Conservation (phyloP, 2,329 filamentous ascomycete species). For the Diaporthe vaccinii region DNA sequence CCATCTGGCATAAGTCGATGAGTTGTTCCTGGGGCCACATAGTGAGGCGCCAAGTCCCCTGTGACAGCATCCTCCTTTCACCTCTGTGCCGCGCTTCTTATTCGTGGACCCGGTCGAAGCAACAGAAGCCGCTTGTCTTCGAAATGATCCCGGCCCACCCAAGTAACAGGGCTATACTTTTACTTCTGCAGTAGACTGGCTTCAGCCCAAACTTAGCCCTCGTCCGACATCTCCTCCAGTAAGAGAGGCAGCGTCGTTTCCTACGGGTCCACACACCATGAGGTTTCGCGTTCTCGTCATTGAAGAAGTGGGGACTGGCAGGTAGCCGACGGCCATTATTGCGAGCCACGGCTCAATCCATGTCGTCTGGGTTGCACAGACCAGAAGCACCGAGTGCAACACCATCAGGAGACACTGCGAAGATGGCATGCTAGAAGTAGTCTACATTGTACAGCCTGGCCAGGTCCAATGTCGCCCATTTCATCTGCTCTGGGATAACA, state of each 20-base stretch:
- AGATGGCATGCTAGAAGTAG: not conserved
- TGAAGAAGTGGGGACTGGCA: not conserved
- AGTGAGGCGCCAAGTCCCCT: not conserved
- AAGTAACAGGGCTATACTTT: not conserved
- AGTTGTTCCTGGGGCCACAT: conserved; percentile 10
- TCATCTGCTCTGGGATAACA: not conserved
- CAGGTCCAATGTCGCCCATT: not conserved
- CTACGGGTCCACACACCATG: conserved; percentile 16
- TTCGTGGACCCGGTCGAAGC: conserved; percentile 2
- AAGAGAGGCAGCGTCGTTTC: not conserved
- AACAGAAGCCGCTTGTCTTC: conserved; percentile 19
- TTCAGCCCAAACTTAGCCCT: conserved; percentile 15
- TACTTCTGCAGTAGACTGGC: conserved; percentile 3
- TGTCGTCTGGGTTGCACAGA: not conserved
- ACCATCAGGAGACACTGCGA: not conserved
- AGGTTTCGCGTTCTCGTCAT: conserved; percentile 4
- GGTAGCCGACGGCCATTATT: conserved; percentile 5
- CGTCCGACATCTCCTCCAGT: conserved; percentile 11
- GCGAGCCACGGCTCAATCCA: conserved; percentile 1
- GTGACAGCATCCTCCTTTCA: conserved; percentile 1
- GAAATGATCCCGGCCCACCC: conserved; percentile 2
- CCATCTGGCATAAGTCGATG: conserved; percentile 7
- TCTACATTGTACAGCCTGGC: not conserved
- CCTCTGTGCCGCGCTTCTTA: not conserved
- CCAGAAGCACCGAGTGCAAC: not conserved